phyloP scores from a whole-genome alignment of 2,329 filamentous ascomycete genomes.

The Trichoderma sp. region DNA sequence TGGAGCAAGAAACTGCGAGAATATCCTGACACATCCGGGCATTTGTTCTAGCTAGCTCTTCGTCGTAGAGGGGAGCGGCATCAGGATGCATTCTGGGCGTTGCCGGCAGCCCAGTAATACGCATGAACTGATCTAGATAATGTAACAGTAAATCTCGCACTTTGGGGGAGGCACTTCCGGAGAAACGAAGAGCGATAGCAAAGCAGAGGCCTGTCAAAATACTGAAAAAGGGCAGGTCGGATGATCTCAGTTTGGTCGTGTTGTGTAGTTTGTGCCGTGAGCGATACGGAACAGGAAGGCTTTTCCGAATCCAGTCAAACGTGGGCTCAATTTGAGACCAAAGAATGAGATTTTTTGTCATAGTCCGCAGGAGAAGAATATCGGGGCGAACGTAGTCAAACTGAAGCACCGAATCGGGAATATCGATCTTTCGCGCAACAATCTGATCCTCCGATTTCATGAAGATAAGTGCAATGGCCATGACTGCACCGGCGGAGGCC shows the following conservation, averaged over 20 bases:
- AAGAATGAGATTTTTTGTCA: slow-evolving; percentile 88
- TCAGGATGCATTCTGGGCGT: slow-evolving; percentile 33
- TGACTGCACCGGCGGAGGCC: slow-evolving; percentile 87
- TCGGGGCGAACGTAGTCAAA: slow-evolving; percentile 97
- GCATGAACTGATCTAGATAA: slow-evolving; percentile 85
- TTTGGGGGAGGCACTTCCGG: slow-evolving; percentile 67
- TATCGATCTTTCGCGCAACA: slow-evolving; percentile 87
- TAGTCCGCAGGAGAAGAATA: slow-evolving; percentile 83
- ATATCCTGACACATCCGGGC: slow-evolving; percentile 90
- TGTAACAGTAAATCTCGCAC: slow-evolving; percentile 81
- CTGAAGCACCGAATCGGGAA: slow-evolving; percentile 85
- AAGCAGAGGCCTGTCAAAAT: slow-evolving; percentile 89
- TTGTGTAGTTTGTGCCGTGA: slow-evolving; percentile 59
- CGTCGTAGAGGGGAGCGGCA: slow-evolving; percentile 66
- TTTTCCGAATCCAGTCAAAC: slow-evolving; percentile 72
- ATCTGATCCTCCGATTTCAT: slow-evolving; percentile 93
- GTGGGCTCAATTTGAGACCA: slow-evolving; percentile 81
- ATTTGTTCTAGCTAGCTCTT: slow-evolving; percentile 78
- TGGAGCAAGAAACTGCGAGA: slow-evolving; percentile 76
- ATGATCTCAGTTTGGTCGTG: slow-evolving; percentile 67
- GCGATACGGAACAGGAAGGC: slow-evolving; percentile 71
- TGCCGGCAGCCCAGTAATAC: slow-evolving; percentile 64
- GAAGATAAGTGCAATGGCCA: slow-evolving; percentile 88
- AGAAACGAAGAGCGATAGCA: slow-evolving; percentile 71
- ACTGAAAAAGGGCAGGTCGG: slow-evolving; percentile 89